Conservation (phyloP, 768 basidiomycete species). For the Leccinum imitatum region DNA sequence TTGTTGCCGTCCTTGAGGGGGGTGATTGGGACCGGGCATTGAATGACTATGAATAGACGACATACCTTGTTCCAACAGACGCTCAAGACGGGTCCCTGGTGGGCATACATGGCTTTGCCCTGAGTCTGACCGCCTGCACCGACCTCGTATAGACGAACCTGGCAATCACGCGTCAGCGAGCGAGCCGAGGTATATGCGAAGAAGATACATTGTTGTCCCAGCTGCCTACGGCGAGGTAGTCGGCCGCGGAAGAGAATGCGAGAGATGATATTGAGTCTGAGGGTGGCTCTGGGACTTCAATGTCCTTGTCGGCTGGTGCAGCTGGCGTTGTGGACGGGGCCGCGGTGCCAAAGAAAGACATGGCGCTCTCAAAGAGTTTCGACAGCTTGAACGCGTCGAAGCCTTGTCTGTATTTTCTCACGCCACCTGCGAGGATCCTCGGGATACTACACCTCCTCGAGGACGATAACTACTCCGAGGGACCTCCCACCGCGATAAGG, state of each 20-base stretch:
- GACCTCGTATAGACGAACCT: slow-evolving; percentile 95
- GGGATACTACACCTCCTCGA: too few relatives aligned
- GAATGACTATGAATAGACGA: background rate
- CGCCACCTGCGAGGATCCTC: slow-evolving; percentile 20
- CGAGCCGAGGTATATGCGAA: background rate
- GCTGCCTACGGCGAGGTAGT: slow-evolving; percentile 88
- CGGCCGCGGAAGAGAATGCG: slow-evolving; percentile 80
- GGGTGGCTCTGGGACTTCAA: slow-evolving; percentile 80
- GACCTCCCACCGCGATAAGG: background rate
- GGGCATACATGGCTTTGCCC: slow-evolving; percentile 87
- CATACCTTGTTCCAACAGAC: slow-evolving; percentile 89
- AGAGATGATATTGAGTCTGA: slow-evolving; percentile 85
- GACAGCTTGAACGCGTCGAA: background rate
- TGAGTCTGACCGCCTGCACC: slow-evolving; percentile 75
- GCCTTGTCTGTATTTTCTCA: slow-evolving; percentile 9
- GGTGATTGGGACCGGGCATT: slow-evolving; percentile 5
- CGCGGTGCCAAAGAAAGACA: slow-evolving; percentile 43
- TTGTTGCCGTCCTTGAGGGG: slow-evolving; percentile 76
- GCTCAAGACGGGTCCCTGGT: slow-evolving; percentile 86
- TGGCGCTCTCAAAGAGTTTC: slow-evolving; percentile 13
- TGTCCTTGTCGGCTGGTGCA: slow-evolving; percentile 62
- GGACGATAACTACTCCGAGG: too few relatives aligned
- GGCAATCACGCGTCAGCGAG: slow-evolving; percentile 10
- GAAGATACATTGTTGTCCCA: slow-evolving; percentile 85
- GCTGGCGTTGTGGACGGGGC: slow-evolving; percentile 37